Percentiles rank a stretch among this genome's conserved stretches.
Evolutionary conservation across 805 yeast species (phyloP).

Genomic region (Yarrowia sp.): DNA sequence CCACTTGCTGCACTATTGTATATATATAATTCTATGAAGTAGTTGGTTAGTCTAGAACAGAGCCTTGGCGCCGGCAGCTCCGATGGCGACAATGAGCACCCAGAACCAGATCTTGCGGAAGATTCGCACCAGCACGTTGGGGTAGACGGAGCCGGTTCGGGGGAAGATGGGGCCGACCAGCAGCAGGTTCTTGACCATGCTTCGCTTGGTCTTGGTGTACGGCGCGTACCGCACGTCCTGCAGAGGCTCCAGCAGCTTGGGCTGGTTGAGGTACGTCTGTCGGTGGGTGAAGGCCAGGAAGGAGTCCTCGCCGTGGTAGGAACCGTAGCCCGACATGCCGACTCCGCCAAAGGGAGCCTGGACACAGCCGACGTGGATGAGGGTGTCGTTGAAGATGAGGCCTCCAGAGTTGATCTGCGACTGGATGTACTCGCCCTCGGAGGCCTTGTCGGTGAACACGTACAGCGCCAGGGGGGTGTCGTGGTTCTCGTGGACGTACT

Average conservation of each 20-base stretch:
- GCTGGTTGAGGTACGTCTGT: conserved; percentile 63
- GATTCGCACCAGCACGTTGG: conserved; percentile 20
- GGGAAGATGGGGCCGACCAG: conserved; percentile 24
- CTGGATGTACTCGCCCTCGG: conserved; percentile 51
- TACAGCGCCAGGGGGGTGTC: conserved; percentile 82
- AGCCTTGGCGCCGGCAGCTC: conserved; percentile 24
- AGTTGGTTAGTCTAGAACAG: background rate
- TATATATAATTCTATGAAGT: background rate
- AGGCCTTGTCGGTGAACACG: conserved; percentile 52
- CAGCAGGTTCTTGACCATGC: conserved; percentile 16
- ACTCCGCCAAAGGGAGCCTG: conserved; percentile 88
- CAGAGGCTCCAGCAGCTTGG: conserved; percentile 58
- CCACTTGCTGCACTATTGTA: background rate
- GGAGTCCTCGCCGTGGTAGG: conserved; percentile 72
- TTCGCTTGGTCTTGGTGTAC: conserved; percentile 40
- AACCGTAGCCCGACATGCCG: conserved; percentile 77
- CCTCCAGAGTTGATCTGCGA: conserved; percentile 67
- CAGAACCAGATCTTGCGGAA: conserved; percentile 26
- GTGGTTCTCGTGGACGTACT: conserved; percentile 45
- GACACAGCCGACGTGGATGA: conserved; percentile 64
- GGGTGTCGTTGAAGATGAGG: conserved; percentile 62
- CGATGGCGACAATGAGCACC: conserved; percentile 14
- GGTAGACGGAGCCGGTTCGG: conserved; percentile 25
- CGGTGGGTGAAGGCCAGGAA: conserved; percentile 69
- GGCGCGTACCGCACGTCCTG: conserved; percentile 67